Conservation (phyloP, 257 asterid species). For the Nicotiana knightiana region DNA sequence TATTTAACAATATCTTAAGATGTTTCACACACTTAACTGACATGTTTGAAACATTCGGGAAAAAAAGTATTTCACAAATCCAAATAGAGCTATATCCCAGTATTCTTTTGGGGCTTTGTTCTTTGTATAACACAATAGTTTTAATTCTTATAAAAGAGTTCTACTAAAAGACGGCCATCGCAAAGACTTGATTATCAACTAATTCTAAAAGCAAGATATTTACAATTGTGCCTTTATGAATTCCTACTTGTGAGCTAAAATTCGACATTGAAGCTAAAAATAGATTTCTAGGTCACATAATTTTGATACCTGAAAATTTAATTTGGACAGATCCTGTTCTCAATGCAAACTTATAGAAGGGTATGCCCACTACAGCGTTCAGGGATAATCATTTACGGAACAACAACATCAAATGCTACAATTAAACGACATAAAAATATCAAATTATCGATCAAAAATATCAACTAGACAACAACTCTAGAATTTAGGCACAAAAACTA, state of each 20-base stretch:
- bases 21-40: no score
- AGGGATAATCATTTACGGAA: slow-evolving; percentile 28
- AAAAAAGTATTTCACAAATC: no score
- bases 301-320: not conserved
- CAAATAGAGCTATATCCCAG: not conserved
- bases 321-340: not conserved
- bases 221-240: not conserved
- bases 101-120: not conserved
- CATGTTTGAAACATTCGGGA: no score
- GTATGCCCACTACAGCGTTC: not conserved
- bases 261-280: not conserved
- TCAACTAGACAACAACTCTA: no score
- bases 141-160: not conserved
- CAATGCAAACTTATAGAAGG: not conserved
- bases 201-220: not conserved
- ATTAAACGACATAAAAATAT: no score
- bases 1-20: no score
- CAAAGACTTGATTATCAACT: not conserved
- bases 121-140: not conserved
- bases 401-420: no score
- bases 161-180: not conserved
- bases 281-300: not conserved
- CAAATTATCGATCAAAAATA: no score
- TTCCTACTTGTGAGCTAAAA: not conserved
- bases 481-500: no score